A percentile compares a stretch with the other conserved stretches of the same genome.
Evolutionary conservation across 768 basidiomycete genomes (phyloP).

Genomic region (Russula brevipes): DNA sequence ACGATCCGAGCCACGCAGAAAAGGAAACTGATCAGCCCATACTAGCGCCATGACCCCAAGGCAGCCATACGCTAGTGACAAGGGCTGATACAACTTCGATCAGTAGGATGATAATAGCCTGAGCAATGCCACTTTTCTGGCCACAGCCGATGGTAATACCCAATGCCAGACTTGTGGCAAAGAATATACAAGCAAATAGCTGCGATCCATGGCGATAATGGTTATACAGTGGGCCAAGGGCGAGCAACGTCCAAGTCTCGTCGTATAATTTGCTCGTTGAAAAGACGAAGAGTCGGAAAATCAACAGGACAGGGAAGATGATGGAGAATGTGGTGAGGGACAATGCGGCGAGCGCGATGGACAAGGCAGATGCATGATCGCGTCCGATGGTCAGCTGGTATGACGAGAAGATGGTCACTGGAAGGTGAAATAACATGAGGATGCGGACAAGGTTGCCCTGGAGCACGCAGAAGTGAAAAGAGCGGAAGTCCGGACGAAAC

Average conservation of each 20-base stretch:
- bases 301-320: slow-evolving; percentile 64
- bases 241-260: slow-evolving; percentile 86
- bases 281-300: slow-evolving; percentile 73
- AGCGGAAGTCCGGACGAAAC: slow-evolving; percentile 56
- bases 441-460: slow-evolving; percentile 91
- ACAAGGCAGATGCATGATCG: slow-evolving; percentile 46
- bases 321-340: slow-evolving; percentile 79
- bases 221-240: slow-evolving; percentile 90
- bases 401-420: slow-evolving; percentile 85
- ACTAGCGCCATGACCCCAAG: slow-evolving; percentile 94
- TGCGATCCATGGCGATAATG: slow-evolving; percentile 90
- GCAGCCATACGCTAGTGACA: slow-evolving; percentile 89
- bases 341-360: slow-evolving; percentile 74
- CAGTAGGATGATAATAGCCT: slow-evolving; percentile 84
- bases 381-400: slow-evolving; percentile 72
- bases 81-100: slow-evolving; percentile 84
- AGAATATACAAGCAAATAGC: slow-evolving; percentile 76
- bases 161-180: slow-evolving; percentile 76
- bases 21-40: slow-evolving; percentile 96
- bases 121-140: slow-evolving; percentile 85
- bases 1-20: slow-evolving; percentile 89
- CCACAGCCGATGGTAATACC: slow-evolving; percentile 86
- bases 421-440: slow-evolving; percentile 89
- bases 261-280: slow-evolving; percentile 90
- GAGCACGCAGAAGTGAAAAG: slow-evolving; percentile 75